Conservation (phyloP, 2,329 filamentous ascomycete species). For the Aspergillus pseudoterreus region DNA sequence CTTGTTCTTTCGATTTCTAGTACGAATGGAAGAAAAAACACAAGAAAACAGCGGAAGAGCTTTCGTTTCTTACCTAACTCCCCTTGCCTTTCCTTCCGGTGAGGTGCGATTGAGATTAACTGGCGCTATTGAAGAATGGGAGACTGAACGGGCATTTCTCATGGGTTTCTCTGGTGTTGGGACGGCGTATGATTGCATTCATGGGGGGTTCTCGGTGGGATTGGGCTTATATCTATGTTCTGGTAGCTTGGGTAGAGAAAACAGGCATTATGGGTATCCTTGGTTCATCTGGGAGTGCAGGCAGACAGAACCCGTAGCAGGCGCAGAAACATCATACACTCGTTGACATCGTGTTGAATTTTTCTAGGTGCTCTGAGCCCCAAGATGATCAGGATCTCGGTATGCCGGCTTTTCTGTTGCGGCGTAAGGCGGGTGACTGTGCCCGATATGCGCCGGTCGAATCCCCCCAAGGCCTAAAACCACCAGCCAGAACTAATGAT, state of each 20-base stretch:
- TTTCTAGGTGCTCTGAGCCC: too few relatives aligned
- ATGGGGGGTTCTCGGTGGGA: neutral
- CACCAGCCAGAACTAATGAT: neutral
- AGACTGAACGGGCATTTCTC: neutral
- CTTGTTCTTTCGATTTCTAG: constrained; percentile 21
- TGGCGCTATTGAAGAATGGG: neutral
- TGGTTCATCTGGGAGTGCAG: too few relatives aligned
- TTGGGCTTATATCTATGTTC: neutral
- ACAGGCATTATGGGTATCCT: neutral
- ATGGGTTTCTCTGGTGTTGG: neutral
- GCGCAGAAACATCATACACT: too few relatives aligned
- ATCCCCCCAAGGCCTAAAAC: neutral
- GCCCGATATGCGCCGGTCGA: too few relatives aligned
- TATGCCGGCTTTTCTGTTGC: too few relatives aligned
- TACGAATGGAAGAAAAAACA: constrained; percentile 26
- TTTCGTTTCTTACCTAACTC: constrained; percentile 1
- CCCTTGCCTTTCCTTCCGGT: constrained; percentile 3
- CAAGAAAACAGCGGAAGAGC: constrained; percentile 17
- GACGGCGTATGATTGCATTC: neutral
- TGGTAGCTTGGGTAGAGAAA: constrained; percentile 18
- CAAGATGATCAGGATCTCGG: too few relatives aligned
- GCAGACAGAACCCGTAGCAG: too few relatives aligned
- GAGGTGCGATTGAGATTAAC: constrained; percentile 9
- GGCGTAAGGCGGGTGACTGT: too few relatives aligned
- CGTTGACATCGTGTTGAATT: too few relatives aligned